These are phyloP conservation scores for Amanita pallidorosea DNA, from an alignment of 768 basidiomycete genomes.

Conservation along the genomic window DNA sequence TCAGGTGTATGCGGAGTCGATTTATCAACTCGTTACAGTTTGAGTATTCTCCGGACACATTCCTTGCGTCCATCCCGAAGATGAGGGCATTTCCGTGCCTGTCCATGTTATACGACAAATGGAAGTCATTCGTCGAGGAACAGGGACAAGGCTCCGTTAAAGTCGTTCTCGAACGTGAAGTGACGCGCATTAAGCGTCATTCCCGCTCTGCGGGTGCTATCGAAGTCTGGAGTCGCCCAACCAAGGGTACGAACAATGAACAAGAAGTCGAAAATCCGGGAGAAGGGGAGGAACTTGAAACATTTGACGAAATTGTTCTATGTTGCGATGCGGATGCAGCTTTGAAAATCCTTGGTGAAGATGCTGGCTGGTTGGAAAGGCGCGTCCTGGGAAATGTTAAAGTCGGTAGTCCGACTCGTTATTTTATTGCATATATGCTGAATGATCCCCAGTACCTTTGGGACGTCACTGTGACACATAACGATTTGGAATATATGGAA, in stretches of 20 bases:
- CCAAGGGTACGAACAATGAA: constrained; percentile 17
- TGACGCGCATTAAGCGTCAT: constrained; percentile 16
- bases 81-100: constrained; percentile 20
- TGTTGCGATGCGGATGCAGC: constrained; percentile 19
- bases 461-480: constrained; percentile 42
- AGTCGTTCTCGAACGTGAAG: constrained; percentile 15
- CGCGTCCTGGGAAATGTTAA: constrained; percentile 21
- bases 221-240: constrained; percentile 16
- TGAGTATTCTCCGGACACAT: constrained; percentile 19
- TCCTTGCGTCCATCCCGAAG: constrained; percentile 18
- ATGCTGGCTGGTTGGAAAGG: constrained; percentile 18
- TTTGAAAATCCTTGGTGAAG: constrained; percentile 14
- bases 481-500: constrained; percentile 33
- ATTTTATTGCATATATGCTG: background rate
- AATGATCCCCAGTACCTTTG: constrained; percentile 20
- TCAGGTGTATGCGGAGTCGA: background rate
- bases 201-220: constrained; percentile 12
- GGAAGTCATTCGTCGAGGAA: constrained; percentile 17
- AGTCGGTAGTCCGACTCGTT: constrained; percentile 5
- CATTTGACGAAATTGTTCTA: constrained; percentile 17
- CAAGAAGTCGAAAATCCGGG: constrained; percentile 18
- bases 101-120: constrained; percentile 15
- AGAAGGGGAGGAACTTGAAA: constrained; percentile 13
- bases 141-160: constrained; percentile 15
- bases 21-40: constrained; percentile 10